Percentiles rank a stretch among this genome's conserved stretches.
phyloP scores from a whole-genome alignment of 148 eudicot genomes.

The Arctostaphylos glauca region DNA sequence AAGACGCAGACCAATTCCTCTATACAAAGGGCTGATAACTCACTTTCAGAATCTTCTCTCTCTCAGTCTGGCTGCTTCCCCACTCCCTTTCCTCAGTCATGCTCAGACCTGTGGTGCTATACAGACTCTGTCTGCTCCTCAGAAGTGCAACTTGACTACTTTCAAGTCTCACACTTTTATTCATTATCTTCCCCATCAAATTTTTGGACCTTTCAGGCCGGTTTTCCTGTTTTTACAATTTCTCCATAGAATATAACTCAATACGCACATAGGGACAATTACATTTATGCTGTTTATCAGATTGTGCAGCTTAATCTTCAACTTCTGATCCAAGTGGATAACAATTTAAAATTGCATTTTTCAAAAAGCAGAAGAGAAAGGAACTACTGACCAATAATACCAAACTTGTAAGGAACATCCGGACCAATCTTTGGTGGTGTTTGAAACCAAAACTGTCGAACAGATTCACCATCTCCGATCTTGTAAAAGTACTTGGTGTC shows the following conservation, averaged over 20 bases:
- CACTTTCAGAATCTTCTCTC: too few species aligned
- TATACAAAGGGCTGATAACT: too few species aligned
- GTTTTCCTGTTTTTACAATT: neutral
- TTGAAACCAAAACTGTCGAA: slow-evolving; percentile 80
- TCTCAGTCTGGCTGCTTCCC: too few species aligned
- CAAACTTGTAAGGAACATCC: slow-evolving; percentile 78
- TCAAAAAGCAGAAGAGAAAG: neutral
- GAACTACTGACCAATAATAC: slow-evolving; percentile 71
- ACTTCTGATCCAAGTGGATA: neutral
- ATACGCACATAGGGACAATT: neutral
- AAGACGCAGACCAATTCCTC: too few species aligned
- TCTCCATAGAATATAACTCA: neutral
- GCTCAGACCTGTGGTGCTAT: too few species aligned
- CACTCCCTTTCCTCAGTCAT: too few species aligned
- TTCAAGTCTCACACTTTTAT: neutral
- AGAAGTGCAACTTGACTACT: too few species aligned
- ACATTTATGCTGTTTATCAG: neutral
- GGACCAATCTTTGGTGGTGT: slow-evolving; percentile 84
- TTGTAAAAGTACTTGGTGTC: slow-evolving; percentile 83
- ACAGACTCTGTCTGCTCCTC: too few species aligned
- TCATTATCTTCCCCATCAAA: neutral
- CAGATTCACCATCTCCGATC: slow-evolving; percentile 63
- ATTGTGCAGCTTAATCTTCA: neutral
- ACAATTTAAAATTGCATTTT: neutral
- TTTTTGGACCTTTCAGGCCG: neutral